These are phyloP conservation scores for Crotalaria pallida DNA, from an alignment of 306 rosid species.

Conservation along the genomic window DNA sequence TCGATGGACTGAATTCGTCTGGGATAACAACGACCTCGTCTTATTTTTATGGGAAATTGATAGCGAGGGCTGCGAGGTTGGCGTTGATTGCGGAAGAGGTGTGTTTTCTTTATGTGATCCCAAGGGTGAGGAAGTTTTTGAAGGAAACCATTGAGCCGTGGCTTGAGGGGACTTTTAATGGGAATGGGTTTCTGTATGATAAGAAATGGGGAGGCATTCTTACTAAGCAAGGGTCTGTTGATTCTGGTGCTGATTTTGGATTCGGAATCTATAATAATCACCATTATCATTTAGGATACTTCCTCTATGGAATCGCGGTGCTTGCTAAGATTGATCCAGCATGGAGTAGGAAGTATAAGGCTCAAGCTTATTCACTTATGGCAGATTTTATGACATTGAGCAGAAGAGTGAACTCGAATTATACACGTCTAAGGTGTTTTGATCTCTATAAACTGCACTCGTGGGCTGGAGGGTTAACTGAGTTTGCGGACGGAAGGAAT, in stretches of 20 bases:
- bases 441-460: constrained; percentile 72
- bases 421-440: constrained; percentile 66
- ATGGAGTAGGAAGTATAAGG: constrained; percentile 69
- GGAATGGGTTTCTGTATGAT: constrained; percentile 81
- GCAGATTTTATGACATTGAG: constrained; percentile 63
- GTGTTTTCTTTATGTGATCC: constrained; percentile 45
- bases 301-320: constrained; percentile 75
- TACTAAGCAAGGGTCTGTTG: constrained; percentile 64
- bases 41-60: constrained; percentile 63
- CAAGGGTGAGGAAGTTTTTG: constrained; percentile 48
- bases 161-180: constrained; percentile 63
- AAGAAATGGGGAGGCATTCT: constrained; percentile 80
- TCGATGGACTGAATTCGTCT: constrained; percentile 39
- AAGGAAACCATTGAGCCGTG: constrained; percentile 76
- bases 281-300: constrained; percentile 80
- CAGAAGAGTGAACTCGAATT: constrained; percentile 29
- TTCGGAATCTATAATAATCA: constrained; percentile 82
- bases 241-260: constrained; percentile 72
- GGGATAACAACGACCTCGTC: constrained; percentile 46
- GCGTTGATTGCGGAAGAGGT: constrained; percentile 91
- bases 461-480: constrained; percentile 76
- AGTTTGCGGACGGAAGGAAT: constrained; percentile 66
- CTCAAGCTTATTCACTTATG: constrained; percentile 63
- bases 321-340: constrained; percentile 75
- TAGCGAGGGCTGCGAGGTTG: constrained; percentile 81